These are phyloP conservation scores for Candida corydali DNA, from an alignment of 805 yeast species.

Conservation along the genomic window DNA sequence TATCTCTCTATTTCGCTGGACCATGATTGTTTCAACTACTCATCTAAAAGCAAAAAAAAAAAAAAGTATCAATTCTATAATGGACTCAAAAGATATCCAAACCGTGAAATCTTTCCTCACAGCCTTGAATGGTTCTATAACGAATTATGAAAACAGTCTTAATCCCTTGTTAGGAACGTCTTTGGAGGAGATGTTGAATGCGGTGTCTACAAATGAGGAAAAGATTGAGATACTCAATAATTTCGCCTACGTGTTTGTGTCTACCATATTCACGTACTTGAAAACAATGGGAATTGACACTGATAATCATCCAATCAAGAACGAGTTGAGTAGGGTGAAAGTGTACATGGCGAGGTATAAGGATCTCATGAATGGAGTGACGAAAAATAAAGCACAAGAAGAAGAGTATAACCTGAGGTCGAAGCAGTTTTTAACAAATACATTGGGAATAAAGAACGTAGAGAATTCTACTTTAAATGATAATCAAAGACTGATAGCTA, in stretches of 20 bases:
- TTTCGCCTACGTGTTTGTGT: conserved; percentile 50
- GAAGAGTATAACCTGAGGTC: conserved; percentile 31
- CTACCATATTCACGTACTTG: conserved; percentile 55
- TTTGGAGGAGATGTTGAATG: conserved; percentile 34
- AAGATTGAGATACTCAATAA: conserved; percentile 31
- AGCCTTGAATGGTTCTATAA: conserved; percentile 34
- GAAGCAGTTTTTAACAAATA: conserved; percentile 41
- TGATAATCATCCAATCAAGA: conserved; percentile 58
- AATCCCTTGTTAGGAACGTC: conserved; percentile 33
- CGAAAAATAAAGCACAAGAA: conserved; percentile 17
- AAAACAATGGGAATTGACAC: conserved; percentile 57
- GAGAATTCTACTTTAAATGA: conserved; percentile 28
- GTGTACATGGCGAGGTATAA: conserved; percentile 60
- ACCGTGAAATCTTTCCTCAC: conserved; percentile 36
- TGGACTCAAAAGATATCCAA: conserved; percentile 49
- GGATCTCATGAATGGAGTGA: conserved; percentile 23
- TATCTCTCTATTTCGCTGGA: conserved; percentile 68
- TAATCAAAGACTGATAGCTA: conserved; percentile 29
- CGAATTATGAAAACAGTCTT: conserved; percentile 30
- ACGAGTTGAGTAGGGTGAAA: conserved; percentile 63
- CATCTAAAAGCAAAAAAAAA: conserved; percentile 5
- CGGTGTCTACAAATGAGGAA: conserved; percentile 20
- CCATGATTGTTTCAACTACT: conserved; percentile 12
- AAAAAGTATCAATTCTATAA: conserved; percentile 13
- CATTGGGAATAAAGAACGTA: conserved; percentile 34